A percentile compares a stretch with the other conserved stretches of the same genome.
Evolutionary conservation across 1,284 basidiomycete genomes (phyloP).

Genomic region (Pyrrhoderma noxium): DNA sequence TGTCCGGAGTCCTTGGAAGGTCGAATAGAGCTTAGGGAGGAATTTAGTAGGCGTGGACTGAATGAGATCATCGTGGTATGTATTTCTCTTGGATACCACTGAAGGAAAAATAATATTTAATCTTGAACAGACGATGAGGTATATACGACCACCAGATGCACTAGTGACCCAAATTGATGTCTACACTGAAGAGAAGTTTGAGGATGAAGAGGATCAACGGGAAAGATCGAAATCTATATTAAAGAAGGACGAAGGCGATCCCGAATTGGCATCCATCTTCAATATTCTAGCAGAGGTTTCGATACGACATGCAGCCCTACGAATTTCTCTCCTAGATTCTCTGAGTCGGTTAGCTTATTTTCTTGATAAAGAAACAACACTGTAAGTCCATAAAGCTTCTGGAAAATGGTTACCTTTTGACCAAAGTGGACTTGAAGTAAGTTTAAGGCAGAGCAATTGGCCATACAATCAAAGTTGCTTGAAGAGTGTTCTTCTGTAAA

Average conservation of each 20-base stretch:
- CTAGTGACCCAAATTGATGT: conserved; percentile 71
- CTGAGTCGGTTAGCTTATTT: conserved; percentile 46
- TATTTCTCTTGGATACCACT: conserved; percentile 19
- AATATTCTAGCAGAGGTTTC: conserved; percentile 47
- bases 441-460: conserved; percentile 55
- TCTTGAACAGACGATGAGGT: conserved; percentile 53
- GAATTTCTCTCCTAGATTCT: conserved; percentile 47
- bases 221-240: conserved; percentile 44
- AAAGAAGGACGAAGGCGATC: conserved; percentile 34
- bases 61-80: conserved; percentile 79
- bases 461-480: conserved; percentile 62
- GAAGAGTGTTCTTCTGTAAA: conserved; percentile 53
- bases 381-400: conserved; percentile 38
- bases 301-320: conserved; percentile 48
- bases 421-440: conserved; percentile 34
- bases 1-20: conserved; percentile 75
- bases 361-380: conserved; percentile 52
- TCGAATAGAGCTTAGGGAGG: conserved; percentile 70
- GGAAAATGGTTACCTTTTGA: not conserved
- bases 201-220: conserved; percentile 80
- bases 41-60: conserved; percentile 72
- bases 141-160: conserved; percentile 68
- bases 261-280: conserved; percentile 37
- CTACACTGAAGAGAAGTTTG: conserved; percentile 82
- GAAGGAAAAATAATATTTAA: not conserved